These are phyloP conservation scores for Skeletonema potamos DNA, from an alignment of 108 stramenopile species.

Conservation along the genomic window DNA sequence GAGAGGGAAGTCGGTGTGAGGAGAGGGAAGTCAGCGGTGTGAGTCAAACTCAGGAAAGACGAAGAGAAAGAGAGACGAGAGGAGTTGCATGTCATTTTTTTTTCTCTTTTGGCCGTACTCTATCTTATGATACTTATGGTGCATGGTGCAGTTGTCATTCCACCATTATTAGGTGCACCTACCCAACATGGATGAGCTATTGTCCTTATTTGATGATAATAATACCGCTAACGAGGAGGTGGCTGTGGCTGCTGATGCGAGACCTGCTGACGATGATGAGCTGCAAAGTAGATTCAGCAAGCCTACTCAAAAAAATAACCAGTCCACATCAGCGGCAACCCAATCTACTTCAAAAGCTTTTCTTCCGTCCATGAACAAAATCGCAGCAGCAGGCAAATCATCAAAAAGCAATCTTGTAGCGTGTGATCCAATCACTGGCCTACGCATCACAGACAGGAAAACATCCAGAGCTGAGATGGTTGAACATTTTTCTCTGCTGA, in stretches of 20 bases:
- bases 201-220: slow-evolving; percentile 24
- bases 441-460: slow-evolving; percentile 40
- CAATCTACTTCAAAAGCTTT: not conserved
- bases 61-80: too few relatives aligned
- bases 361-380: not conserved
- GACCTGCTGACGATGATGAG: not conserved
- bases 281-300: not conserved
- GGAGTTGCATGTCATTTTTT: too few relatives aligned
- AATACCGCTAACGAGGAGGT: not conserved
- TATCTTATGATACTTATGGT: too few relatives aligned
- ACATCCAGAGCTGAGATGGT: slow-evolving; percentile 33
- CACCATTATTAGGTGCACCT: too few relatives aligned
- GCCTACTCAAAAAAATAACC: too few relatives aligned
- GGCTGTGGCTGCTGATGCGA: not conserved
- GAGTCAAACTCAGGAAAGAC: too few relatives aligned
- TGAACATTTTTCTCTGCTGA: slow-evolving; percentile 24
- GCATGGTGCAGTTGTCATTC: too few relatives aligned
- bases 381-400: not conserved
- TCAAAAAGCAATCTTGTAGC: not conserved
- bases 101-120: too few relatives aligned
- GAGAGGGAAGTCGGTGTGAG: too few relatives aligned
- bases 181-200: slow-evolving; percentile 31
- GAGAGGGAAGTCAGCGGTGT: too few relatives aligned
- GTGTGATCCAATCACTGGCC: slow-evolving; percentile 30
- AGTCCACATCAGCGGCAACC: not conserved